phyloP scores from a whole-genome alignment of 2,329 filamentous ascomycete genomes.

The Aspergillus intermedius region DNA sequence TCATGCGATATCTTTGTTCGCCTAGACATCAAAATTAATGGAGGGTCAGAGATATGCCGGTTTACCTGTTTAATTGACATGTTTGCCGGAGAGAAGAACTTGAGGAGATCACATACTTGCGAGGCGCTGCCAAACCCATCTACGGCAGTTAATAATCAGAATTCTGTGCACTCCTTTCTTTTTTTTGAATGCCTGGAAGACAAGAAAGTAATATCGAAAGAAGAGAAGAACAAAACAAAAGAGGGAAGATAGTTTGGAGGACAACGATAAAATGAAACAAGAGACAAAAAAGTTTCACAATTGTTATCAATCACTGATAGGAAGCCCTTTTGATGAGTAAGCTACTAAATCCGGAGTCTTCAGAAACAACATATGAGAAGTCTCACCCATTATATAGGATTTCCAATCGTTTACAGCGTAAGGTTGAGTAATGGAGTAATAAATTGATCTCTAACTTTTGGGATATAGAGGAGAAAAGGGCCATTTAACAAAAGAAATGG shows the following conservation, averaged over 20 bases:
- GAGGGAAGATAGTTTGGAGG: neutral
- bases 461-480: too few relatives aligned
- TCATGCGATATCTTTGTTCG: constrained; percentile 74
- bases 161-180: neutral
- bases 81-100: neutral
- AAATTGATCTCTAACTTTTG: too few relatives aligned
- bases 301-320: too few relatives aligned
- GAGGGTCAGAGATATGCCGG: neutral
- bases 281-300: neutral
- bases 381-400: too few relatives aligned
- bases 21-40: constrained; percentile 27
- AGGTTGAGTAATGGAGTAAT: too few relatives aligned
- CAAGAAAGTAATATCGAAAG: neutral
- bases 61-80: neutral
- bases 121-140: constrained; percentile 65
- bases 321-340: too few relatives aligned
- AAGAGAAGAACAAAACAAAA: neutral
- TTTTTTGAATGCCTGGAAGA: neutral
- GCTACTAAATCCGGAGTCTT: too few relatives aligned
- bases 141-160: constrained; percentile 3
- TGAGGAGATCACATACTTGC: constrained; percentile 49
- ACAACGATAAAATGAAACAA: neutral
- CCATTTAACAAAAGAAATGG: too few relatives aligned
- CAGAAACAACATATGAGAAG: too few relatives aligned
- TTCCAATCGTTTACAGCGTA: too few relatives aligned